phyloP scores from a whole-genome alignment of 2,329 filamentous ascomycete species.

The Botryosphaeria agaves region DNA sequence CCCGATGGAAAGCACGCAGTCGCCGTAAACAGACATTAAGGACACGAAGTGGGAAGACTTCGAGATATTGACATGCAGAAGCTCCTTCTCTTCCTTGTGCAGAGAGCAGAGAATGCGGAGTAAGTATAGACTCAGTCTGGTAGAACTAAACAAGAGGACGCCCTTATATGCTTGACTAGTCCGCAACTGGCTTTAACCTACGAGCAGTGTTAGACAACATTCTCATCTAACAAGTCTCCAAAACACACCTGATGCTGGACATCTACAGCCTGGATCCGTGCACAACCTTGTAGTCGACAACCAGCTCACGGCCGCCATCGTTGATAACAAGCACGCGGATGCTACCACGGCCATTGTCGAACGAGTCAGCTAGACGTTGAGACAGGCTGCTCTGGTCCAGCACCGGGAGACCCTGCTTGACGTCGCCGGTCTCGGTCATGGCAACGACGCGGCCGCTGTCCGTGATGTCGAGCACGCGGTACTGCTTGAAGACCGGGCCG shows the following conservation, averaged over 20 bases:
- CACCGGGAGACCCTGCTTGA: conserved; percentile 89
- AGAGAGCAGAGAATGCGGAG: too few relatives aligned
- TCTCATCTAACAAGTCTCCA: too few relatives aligned
- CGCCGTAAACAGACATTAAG: too few relatives aligned
- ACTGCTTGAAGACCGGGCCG: conserved; percentile 99
- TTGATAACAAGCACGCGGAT: conserved; percentile 92
- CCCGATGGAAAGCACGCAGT: too few relatives aligned
- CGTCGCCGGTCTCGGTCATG: conserved; percentile 98
- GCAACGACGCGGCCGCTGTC: conserved; percentile 68
- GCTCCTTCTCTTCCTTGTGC: too few relatives aligned
- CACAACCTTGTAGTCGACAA: conserved; percentile 97
- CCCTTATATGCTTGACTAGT: too few relatives aligned
- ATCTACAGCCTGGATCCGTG: conserved; percentile 53
- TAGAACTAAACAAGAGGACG: too few relatives aligned
- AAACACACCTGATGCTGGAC: too few relatives aligned
- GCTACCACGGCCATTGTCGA: conserved; percentile 81
- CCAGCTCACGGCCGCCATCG: conserved; percentile 83
- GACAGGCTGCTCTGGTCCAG: conserved; percentile 89
- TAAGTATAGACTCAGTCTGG: too few relatives aligned
- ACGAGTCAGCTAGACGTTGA: conserved; percentile 62
- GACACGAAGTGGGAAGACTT: too few relatives aligned
- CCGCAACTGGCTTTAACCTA: too few relatives aligned
- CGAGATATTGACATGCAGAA: too few relatives aligned
- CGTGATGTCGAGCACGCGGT: conserved; percentile 95
- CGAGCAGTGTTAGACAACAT: background rate